A percentile compares a stretch with the other conserved stretches of the same genome.
phyloP scores from a whole-genome alignment of 129 eudicot genomes.

The Escallonia rubra region DNA sequence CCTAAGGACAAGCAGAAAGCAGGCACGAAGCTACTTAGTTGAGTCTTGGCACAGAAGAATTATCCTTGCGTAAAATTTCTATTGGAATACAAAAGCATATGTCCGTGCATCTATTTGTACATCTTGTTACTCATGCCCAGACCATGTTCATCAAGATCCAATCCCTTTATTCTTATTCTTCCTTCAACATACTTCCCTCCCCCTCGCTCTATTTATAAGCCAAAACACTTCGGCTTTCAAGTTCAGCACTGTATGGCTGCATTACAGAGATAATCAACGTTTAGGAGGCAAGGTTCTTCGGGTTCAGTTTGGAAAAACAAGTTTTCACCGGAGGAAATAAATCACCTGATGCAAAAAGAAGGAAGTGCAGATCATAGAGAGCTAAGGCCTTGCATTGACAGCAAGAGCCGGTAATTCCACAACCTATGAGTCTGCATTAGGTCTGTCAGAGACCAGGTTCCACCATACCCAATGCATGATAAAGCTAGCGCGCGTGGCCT shows the following conservation, averaged over 20 bases:
- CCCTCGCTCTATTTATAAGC: neutral
- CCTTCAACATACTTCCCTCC: neutral
- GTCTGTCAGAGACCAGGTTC: no score
- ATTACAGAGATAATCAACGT: slow-evolving; percentile 20
- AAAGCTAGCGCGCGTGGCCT: no score
- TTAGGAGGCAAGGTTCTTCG: slow-evolving; percentile 26
- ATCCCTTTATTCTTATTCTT: neutral
- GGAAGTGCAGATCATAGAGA: slow-evolving; percentile 6
- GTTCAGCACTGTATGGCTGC: slow-evolving; percentile 8
- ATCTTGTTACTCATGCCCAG: neutral
- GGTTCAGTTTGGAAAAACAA: slow-evolving; percentile 19
- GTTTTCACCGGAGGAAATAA: slow-evolving; percentile 4
- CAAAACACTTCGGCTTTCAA: neutral
- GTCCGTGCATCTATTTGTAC: neutral
- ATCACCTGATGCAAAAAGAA: neutral
- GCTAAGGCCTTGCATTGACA: slow-evolving; percentile 18
- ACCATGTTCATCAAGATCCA: no score
- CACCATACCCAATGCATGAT: no score
- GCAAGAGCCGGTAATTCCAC: no score
- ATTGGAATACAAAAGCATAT: no score
- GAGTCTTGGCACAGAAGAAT: no score
- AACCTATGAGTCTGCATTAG: no score
- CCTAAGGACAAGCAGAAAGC: no score
- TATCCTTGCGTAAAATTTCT: no score
- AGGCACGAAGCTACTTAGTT: no score